A percentile compares a stretch with the other conserved stretches of the same genome.
phyloP scores from a whole-genome alignment of 768 basidiomycete species.

The Peribolospora baueri region DNA sequence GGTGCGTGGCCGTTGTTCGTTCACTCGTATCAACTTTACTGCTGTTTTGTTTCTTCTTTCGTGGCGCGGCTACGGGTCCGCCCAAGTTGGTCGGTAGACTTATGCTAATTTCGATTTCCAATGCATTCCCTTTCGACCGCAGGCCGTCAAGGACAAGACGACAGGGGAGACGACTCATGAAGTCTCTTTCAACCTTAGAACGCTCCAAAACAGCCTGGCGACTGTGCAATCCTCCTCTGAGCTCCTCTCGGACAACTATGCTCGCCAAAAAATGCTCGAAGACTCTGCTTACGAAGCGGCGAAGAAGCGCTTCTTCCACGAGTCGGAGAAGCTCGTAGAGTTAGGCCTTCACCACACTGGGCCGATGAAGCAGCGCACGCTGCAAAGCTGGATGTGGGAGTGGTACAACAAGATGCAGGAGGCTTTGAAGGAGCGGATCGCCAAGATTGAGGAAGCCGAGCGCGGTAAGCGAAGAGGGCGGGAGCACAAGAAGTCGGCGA shows the following conservation, averaged over 20 bases:
- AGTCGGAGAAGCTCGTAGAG: conserved; percentile 33
- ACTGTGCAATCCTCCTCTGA: conserved; percentile 36
- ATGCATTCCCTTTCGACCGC: background rate
- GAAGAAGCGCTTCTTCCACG: conserved; percentile 39
- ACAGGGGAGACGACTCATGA: background rate
- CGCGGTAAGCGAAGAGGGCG: conserved; percentile 8
- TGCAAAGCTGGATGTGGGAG: conserved; percentile 62
- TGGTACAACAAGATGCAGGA: conserved; percentile 45
- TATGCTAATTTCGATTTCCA: background rate
- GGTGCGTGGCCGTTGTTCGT: too few species aligned
- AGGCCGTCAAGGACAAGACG: conserved; percentile 18
- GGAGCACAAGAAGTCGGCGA: too few species aligned
- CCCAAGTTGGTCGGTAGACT: conserved; percentile 20
- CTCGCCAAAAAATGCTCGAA: conserved; percentile 61
- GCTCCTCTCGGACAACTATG: conserved; percentile 38
- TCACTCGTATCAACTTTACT: too few species aligned
- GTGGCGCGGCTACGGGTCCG: conserved; percentile 24
- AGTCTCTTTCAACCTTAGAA: conserved; percentile 45
- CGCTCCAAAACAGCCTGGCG: conserved; percentile 41
- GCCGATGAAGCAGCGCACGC: conserved; percentile 21
- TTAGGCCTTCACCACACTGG: conserved; percentile 23
- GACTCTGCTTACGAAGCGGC: conserved; percentile 68
- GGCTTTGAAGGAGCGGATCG: conserved; percentile 29
- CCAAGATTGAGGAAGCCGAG: conserved; percentile 25
- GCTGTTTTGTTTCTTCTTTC: too few species aligned